phyloP scores from a whole-genome alignment of 768 basidiomycete species.

The Lentinula lateritia region DNA sequence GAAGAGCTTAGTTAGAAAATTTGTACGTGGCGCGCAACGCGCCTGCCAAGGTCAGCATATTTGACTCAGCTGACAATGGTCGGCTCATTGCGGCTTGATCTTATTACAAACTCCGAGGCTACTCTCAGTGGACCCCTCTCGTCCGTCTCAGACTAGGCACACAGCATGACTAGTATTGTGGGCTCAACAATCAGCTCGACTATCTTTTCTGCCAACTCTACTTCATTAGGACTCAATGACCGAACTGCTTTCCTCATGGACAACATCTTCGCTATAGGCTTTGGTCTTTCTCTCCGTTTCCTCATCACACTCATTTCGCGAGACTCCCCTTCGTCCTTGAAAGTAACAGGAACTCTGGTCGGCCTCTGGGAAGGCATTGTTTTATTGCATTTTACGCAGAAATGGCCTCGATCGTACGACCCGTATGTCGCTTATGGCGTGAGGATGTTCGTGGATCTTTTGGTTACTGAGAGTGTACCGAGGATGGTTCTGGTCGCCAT shows the following conservation, averaged over 20 bases:
- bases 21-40: too few species aligned
- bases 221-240: constrained; percentile 2
- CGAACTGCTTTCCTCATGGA: constrained; percentile 45
- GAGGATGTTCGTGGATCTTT: constrained; percentile 67
- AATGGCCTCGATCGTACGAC: constrained; percentile 59
- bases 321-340: constrained; percentile 33
- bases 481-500: constrained; percentile 42
- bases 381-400: constrained; percentile 64
- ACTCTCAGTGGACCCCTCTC: too few species aligned
- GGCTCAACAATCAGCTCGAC: neutral
- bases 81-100: too few species aligned
- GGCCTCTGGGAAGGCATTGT: constrained; percentile 80
- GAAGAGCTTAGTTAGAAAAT: too few species aligned
- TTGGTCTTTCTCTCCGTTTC: constrained; percentile 61
- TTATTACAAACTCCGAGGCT: too few species aligned
- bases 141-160: too few species aligned
- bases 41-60: too few species aligned
- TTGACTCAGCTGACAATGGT: too few species aligned
- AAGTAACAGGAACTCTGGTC: constrained; percentile 57
- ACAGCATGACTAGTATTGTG: too few species aligned
- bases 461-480: constrained; percentile 52
- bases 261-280: constrained; percentile 59
- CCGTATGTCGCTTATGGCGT: constrained; percentile 65
- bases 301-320: constrained; percentile 47
- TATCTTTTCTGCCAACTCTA: neutral